Evolutionary conservation across 352 stramenopile species (phyloP).

Genomic region (Blastocystis sp.): DNA sequence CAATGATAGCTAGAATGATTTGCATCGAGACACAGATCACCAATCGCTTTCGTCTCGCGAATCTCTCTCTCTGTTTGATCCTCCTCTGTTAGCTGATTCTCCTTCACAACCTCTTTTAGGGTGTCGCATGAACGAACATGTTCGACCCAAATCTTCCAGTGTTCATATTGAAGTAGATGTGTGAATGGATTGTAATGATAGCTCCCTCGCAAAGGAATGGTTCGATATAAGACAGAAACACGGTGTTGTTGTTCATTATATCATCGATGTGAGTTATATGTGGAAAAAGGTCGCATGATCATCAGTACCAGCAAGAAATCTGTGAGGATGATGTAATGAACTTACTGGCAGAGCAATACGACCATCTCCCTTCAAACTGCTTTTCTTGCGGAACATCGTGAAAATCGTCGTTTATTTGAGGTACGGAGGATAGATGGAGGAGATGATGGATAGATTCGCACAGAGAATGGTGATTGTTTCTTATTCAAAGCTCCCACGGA

Average conservation of each 20-base stretch:
- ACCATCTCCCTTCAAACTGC: not conserved
- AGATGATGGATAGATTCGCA: not conserved
- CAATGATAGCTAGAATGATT: not conserved
- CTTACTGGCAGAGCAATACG: not conserved
- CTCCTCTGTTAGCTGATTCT: not conserved
- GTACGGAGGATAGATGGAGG: not conserved
- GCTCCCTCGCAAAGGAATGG: not conserved
- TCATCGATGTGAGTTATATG: not conserved
- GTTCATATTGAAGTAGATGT: not conserved
- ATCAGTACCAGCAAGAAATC: not conserved
- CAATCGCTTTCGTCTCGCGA: not conserved
- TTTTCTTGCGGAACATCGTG: not conserved
- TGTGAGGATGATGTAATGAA: not conserved
- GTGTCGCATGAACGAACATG: not conserved
- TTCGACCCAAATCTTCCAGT: not conserved
- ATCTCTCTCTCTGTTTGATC: not conserved
- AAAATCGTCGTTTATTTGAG: not conserved
- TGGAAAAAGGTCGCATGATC: not conserved
- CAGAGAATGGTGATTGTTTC: not conserved
- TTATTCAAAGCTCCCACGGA: not conserved
- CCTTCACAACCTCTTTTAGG: not conserved
- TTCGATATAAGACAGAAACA: not conserved
- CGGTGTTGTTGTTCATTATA: not conserved
- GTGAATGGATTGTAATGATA: not conserved
- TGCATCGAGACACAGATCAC: not conserved